Evolutionary conservation across 345 rosid species (phyloP), one percentile per base, ranked within the genome.

Genomic region (Erodium maritimum): DNA sequence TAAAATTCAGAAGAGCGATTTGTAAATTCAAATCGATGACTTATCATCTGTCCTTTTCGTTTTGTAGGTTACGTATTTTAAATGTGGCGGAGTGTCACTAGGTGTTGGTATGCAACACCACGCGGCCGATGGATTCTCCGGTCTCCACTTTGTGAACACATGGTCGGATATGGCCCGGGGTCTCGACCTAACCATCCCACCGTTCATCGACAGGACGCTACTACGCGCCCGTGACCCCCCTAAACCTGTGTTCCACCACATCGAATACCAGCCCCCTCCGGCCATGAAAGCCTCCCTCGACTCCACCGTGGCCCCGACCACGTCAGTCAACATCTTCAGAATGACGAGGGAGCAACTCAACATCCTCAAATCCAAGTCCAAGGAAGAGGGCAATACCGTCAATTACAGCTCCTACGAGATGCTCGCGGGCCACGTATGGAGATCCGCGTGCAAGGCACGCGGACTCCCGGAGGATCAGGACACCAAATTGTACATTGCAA

Each of bases 81-180:
- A 88, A 72, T 91, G 98, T 24, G 96, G 98, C 12, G 95, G 98
- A 64, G 90, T 69, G 29, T 88, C 98, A n/a, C 88, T 91, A 46
- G 98, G 98, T 0, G 98, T 86, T 37, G 98, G 98, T 17, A 86
- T 91, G 95, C 96, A 91, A 62, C 98, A 91, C 71, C 88, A 88
- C 63, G 90, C 59, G 0, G 98, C 98, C 1, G 98, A 91, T 67
- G 98, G 98, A 34, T 88, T 75, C 74, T 91, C 98, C 29, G 95
- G 91, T 58, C 93, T 91, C 50, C 98, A 91, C 69, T 91, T 91
- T 54, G 82, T 91, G 58, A 91, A 91, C 12, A 61, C 96, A 18
- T 91, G 97, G 97, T 82, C 97, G 25, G 96, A 88, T 63, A 82
- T 91, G 78, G 90, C 95, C 48, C 90, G 96, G 25, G 98, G 93